Percentiles rank a stretch among this genome's conserved stretches.
These are phyloP conservation scores for Carallia brachiata DNA, from an alignment of 345 rosid genomes.

Conservation along the genomic window DNA sequence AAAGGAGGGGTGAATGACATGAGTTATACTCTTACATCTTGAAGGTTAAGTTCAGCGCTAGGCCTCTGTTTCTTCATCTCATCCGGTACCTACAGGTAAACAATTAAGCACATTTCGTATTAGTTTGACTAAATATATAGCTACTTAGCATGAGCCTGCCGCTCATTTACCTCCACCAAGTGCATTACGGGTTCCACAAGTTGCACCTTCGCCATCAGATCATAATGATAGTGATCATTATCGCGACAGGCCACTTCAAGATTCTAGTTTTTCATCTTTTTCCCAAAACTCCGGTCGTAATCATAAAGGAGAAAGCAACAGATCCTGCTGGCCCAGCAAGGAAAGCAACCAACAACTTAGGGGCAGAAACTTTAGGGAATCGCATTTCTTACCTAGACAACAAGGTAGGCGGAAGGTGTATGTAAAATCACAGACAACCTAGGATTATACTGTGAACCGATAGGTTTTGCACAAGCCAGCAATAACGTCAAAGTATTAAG, in stretches of 20 bases:
- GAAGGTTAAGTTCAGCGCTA: slow-evolving; percentile 63
- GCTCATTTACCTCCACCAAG: slow-evolving; percentile 53
- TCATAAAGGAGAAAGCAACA: slow-evolving; percentile 32
- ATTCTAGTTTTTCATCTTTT: slow-evolving; percentile 80
- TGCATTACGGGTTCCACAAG: slow-evolving; percentile 75
- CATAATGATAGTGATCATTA: background rate
- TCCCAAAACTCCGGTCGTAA: slow-evolving; percentile 88
- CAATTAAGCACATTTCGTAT: slow-evolving; percentile 6
- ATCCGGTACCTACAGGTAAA: slow-evolving; percentile 56
- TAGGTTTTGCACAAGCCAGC: slow-evolving; percentile 94
- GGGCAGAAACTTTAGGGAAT: background rate
- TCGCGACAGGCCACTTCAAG: slow-evolving; percentile 51
- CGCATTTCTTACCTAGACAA: slow-evolving; percentile 60
- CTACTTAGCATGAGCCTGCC: slow-evolving; percentile 20
- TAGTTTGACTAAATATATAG: background rate
- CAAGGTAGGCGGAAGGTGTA: slow-evolving; percentile 91
- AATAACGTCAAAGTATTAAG: slow-evolving; percentile 92
- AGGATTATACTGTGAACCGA: slow-evolving; percentile 94
- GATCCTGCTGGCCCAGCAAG: slow-evolving; percentile 1
- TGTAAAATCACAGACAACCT: slow-evolving; percentile 86
- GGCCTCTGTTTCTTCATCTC: slow-evolving; percentile 80
- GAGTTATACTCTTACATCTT: slow-evolving; percentile 51
- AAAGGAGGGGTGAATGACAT: background rate
- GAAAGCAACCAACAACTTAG: background rate
- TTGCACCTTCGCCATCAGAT: slow-evolving; percentile 42